phyloP scores from a whole-genome alignment of 1,284 basidiomycete species.

The Trichosporon asahii region DNA sequence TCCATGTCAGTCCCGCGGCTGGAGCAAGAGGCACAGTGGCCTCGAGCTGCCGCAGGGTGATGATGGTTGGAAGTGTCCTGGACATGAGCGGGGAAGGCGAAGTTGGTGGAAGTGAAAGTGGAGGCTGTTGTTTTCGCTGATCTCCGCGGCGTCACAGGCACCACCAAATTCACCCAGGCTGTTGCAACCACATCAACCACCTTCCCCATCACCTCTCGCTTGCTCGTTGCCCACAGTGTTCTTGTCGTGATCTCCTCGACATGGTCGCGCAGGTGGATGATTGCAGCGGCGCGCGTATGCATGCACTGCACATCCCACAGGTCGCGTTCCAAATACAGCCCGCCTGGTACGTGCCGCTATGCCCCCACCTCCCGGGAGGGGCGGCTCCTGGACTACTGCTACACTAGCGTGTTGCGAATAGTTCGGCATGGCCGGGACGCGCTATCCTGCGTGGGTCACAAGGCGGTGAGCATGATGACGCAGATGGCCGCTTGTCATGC shows the following conservation, averaged over 20 bases:
- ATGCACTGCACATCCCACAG: neutral
- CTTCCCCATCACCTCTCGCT: neutral
- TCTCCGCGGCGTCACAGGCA: neutral
- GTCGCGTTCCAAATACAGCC: neutral
- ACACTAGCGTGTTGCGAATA: neutral
- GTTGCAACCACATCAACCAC: neutral
- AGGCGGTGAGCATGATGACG: neutral
- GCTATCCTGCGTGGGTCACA: neutral
- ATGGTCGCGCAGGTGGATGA: neutral
- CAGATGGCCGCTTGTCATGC: neutral
- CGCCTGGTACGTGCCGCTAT: no score
- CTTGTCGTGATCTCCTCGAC: neutral
- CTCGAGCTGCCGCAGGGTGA: slow-evolving; percentile 6
- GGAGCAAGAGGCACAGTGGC: slow-evolving; percentile 9
- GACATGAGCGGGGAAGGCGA: slow-evolving; percentile 5
- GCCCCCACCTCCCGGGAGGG: no score
- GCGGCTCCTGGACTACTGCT: neutral
- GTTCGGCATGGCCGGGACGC: neutral
- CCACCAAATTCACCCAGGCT: neutral
- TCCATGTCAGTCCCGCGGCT: slow-evolving; percentile 33
- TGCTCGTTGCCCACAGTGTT: neutral
- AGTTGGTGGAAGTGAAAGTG: slow-evolving; percentile 8
- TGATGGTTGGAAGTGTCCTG: slow-evolving; percentile 10
- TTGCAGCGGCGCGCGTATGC: neutral
- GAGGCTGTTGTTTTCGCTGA: slow-evolving; percentile 2